These are phyloP conservation scores for Rhizophagus prolifer DNA, from an alignment of 192 early-diverging fungal species.

Conservation along the genomic window DNA sequence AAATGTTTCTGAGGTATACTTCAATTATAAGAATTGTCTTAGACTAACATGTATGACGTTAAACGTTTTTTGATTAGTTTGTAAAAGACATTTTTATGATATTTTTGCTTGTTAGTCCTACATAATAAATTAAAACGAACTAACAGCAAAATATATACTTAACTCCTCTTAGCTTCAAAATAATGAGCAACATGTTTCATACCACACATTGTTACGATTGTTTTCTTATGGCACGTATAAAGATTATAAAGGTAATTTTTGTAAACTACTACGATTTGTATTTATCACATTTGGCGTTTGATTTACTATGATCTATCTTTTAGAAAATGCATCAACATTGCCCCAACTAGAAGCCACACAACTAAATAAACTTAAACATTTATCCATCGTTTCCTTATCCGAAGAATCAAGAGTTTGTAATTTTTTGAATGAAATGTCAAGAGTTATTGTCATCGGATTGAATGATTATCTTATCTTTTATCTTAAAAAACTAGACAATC, in stretches of 20 bases:
- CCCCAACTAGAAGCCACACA: conserved; percentile 50
- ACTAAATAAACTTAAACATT: conserved; percentile 61
- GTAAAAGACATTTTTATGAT: not conserved
- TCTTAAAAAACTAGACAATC: conserved; percentile 57
- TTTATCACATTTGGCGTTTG: not conserved
- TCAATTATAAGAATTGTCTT: not conserved
- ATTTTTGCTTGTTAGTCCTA: not conserved
- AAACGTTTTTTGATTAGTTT: not conserved
- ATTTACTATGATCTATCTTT: conserved; percentile 2
- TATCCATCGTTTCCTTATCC: conserved; percentile 79
- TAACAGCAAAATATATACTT: not conserved
- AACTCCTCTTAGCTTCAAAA: conserved; percentile 37
- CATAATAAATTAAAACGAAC: not conserved
- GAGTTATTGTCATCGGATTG: not conserved
- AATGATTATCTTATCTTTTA: not conserved
- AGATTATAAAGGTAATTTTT: conserved; percentile 69
- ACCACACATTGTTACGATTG: conserved; percentile 59
- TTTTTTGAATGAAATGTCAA: not conserved
- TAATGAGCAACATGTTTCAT: conserved; percentile 50
- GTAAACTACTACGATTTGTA: not conserved
- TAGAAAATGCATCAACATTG: conserved; percentile 49
- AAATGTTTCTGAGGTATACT: conserved; percentile 63
- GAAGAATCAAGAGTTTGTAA: conserved; percentile 53
- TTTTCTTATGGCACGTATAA: conserved; percentile 83
- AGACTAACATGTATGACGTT: not conserved